Evolutionary conservation across 2,329 filamentous ascomycete species (phyloP).

Genomic region (Sarocladium strictum): DNA sequence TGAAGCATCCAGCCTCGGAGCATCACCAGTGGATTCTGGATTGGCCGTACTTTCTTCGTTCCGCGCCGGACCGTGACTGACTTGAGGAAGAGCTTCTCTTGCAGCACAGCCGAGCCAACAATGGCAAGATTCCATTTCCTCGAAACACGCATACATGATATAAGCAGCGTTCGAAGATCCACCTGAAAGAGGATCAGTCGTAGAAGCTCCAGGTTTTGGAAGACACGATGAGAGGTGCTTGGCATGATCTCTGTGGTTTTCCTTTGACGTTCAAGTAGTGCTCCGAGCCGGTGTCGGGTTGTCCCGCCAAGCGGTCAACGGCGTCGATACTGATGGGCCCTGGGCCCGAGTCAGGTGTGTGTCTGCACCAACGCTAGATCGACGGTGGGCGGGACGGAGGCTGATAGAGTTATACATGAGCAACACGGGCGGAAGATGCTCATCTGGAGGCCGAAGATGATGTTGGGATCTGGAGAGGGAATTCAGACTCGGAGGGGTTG

Average conservation of each 20-base stretch:
- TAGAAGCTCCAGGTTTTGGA: constrained; percentile 6
- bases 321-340: constrained; percentile 2
- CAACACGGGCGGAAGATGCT: background rate
- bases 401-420: constrained; percentile 2
- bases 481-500: constrained; percentile 2
- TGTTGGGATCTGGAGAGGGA: background rate
- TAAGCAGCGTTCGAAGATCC: constrained; percentile 4
- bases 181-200: background rate
- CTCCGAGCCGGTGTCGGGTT: background rate
- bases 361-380: constrained; percentile 5
- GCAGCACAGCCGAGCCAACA: constrained; percentile 6
- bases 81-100: constrained; percentile 7
- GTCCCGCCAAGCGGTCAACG: background rate
- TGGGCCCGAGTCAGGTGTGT: constrained; percentile 3
- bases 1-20: constrained; percentile 7
- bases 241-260: background rate
- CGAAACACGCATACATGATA: background rate
- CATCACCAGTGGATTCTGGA: constrained; percentile 7
- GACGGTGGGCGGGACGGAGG: constrained; percentile 1
- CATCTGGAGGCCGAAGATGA: background rate
- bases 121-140: constrained; percentile 8
- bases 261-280: background rate
- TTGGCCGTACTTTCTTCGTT: background rate
- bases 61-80: constrained; percentile 2
- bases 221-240: background rate